phyloP scores from a whole-genome alignment of 768 basidiomycete genomes.

The Rhizopogon rudus region DNA sequence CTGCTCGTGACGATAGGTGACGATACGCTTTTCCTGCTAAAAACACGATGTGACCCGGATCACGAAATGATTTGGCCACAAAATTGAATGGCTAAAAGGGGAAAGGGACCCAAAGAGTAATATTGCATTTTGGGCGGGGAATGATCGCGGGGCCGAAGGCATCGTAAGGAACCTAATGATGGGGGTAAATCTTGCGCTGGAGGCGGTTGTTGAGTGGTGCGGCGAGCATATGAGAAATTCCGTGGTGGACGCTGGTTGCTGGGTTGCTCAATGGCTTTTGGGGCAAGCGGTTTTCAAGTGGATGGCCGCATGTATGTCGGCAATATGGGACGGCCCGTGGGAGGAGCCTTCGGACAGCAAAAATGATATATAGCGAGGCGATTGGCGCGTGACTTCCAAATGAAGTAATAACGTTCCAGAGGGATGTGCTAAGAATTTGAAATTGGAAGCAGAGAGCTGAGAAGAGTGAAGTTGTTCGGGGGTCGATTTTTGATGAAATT shows the following conservation, averaged over 20 bases:
- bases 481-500: slow-evolving; percentile 5
- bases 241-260: slow-evolving; percentile 5
- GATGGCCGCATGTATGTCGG: background rate
- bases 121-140: slow-evolving; percentile 9
- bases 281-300: background rate
- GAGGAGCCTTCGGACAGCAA: background rate
- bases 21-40: background rate
- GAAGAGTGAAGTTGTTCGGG: background rate
- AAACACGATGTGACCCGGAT: background rate
- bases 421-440: slow-evolving; percentile 15
- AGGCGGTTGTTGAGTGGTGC: background rate
- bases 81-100: background rate
- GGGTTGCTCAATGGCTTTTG: background rate
- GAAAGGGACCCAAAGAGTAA: slow-evolving; percentile 4
- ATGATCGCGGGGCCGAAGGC: slow-evolving; percentile 21
- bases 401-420: slow-evolving; percentile 10
- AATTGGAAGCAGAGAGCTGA: slow-evolving; percentile 20
- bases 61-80: slow-evolving; percentile 2
- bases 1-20: no score
- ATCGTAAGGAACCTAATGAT: background rate
- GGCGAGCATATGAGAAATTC: background rate
- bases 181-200: background rate
- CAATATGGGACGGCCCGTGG: background rate
- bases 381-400: slow-evolving; percentile 3
- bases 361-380: no score